These are phyloP conservation scores for Xylaria nigripes DNA, from an alignment of 495 filamentous ascomycete genomes.

Conservation along the genomic window DNA sequence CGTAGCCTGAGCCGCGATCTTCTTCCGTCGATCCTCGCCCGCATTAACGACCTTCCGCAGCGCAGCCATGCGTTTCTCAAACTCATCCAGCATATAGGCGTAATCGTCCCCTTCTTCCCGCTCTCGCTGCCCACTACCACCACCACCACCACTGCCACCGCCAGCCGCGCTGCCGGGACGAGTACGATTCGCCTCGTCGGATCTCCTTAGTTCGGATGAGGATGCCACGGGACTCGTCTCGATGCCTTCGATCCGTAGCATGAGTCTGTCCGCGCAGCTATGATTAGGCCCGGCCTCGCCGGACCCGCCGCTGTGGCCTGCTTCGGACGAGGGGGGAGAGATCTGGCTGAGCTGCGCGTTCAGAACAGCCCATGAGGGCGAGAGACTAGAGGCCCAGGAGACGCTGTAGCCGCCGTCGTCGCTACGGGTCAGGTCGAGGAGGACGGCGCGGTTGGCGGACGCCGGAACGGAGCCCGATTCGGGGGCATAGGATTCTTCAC, in stretches of 20 bases:
- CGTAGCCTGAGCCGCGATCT: constrained; percentile 1
- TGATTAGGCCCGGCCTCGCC: constrained; percentile 2
- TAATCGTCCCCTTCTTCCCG: constrained; percentile 30
- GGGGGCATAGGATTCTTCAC: constrained; percentile 21
- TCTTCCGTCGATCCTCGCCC: constrained; percentile 32
- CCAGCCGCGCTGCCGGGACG: constrained; percentile 12
- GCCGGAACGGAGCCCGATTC: constrained; percentile 14
- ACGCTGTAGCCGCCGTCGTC: constrained; percentile 38
- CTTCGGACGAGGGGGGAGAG: constrained; percentile 26
- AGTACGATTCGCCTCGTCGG: constrained; percentile 22
- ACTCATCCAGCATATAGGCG: constrained; percentile 55
- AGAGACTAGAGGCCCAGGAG: constrained; percentile 38
- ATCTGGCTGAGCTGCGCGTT: constrained; percentile 32
- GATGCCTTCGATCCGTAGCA: constrained; percentile 61
- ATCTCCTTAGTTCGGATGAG: constrained; percentile 9
- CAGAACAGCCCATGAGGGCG: constrained; percentile 40
- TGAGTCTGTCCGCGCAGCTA: constrained; percentile 37
- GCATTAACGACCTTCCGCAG: constrained; percentile 42
- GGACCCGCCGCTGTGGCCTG: constrained; percentile 25
- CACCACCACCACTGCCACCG: too few relatives aligned
- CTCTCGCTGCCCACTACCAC: constrained; percentile 30
- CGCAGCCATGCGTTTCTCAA: constrained; percentile 55
- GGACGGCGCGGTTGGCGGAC: constrained; percentile 43
- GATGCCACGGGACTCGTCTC: constrained; percentile 28
- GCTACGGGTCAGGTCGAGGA: constrained; percentile 42